These are phyloP conservation scores for Camellia granthamiana DNA, from an alignment of 148 eudicot species.

Conservation along the genomic window DNA sequence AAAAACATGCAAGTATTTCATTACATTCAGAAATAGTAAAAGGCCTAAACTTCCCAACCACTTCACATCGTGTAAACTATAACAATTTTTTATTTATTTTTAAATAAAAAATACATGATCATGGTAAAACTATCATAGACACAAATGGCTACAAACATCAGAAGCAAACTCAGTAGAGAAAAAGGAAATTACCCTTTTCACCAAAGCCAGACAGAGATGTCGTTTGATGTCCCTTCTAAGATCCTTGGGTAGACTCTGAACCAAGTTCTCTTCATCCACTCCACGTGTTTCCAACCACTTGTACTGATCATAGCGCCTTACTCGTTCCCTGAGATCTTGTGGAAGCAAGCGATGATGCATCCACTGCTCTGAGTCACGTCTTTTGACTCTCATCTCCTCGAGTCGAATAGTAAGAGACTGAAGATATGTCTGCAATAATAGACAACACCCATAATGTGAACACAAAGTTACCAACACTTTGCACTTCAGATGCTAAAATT, in stretches of 20 bases:
- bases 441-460: neutral
- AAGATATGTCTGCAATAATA: slow-evolving; percentile 56
- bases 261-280: slow-evolving; percentile 70
- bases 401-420: slow-evolving; percentile 72
- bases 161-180: neutral
- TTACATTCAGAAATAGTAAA: neutral
- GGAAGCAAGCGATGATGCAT: slow-evolving; percentile 80
- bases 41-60: neutral
- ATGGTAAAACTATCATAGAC: neutral
- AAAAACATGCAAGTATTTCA: neutral
- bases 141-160: neutral
- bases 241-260: slow-evolving; percentile 64
- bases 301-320: slow-evolving; percentile 74
- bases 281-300: slow-evolving; percentile 80
- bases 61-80: too few species aligned
- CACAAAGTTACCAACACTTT: neutral
- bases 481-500: neutral
- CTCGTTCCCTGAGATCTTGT: slow-evolving; percentile 63
- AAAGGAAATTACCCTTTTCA: slow-evolving; percentile 49
- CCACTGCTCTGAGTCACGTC: slow-evolving; percentile 84
- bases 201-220: slow-evolving; percentile 73
- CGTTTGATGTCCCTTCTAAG: slow-evolving; percentile 72
- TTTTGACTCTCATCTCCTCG: slow-evolving; percentile 80
- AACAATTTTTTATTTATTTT: too few species aligned
- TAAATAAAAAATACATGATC: too few species aligned